Conservation (phyloP, 2,329 filamentous ascomycete species). For the Fulvia fulva region DNA sequence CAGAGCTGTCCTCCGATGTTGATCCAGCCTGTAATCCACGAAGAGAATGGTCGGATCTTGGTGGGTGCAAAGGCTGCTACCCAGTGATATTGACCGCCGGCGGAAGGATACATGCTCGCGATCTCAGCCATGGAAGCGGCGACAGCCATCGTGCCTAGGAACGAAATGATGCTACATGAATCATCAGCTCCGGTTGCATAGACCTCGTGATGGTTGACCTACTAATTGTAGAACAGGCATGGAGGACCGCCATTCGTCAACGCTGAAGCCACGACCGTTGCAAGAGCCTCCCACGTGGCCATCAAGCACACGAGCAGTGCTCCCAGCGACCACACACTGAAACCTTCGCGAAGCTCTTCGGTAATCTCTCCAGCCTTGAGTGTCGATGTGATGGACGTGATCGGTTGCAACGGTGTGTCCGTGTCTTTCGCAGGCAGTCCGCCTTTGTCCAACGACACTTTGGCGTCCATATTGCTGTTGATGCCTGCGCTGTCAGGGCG, state of each 20-base stretch:
- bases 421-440: conserved; percentile 1
- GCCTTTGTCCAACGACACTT: conserved; percentile 1
- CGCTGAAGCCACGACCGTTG: conserved; percentile 44
- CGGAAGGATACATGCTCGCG: conserved; percentile 37
- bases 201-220: conserved; percentile 11
- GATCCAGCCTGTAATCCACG: conserved; percentile 36
- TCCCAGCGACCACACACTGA: conserved; percentile 40
- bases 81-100: conserved; percentile 46
- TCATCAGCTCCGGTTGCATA: background rate
- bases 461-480: too few species aligned
- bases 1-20: conserved; percentile 19
- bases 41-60: conserved; percentile 34
- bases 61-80: conserved; percentile 39
- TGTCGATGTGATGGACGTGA: conserved; percentile 2
- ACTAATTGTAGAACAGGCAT: conserved; percentile 47
- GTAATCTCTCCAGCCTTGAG: conserved; percentile 10
- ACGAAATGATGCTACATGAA: conserved; percentile 38
- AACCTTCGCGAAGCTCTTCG: conserved; percentile 13
- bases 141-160: conserved; percentile 40
- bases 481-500: too few species aligned
- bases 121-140: conserved; percentile 41
- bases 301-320: conserved; percentile 47
- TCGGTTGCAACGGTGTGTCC: conserved; percentile 9
- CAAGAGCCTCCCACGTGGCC: conserved; percentile 51
- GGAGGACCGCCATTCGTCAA: conserved; percentile 46